Evolutionary conservation across 768 basidiomycete species (phyloP).

Genomic region (Suillus bovinus): DNA sequence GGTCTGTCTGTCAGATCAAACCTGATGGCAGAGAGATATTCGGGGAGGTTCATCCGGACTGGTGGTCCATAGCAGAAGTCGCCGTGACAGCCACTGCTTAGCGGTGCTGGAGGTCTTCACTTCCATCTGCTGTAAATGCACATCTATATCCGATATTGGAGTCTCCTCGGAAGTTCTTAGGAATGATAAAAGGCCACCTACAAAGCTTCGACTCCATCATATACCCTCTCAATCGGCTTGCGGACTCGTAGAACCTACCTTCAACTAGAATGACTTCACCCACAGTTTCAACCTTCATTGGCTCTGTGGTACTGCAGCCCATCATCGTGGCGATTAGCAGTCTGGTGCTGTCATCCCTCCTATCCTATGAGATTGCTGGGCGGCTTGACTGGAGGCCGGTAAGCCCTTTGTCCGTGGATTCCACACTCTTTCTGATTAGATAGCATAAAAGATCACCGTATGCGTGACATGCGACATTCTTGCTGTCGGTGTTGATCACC

Average conservation of each 20-base stretch:
- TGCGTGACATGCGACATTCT: background rate
- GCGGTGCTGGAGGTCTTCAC: background rate
- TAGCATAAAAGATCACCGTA: background rate
- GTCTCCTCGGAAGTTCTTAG: background rate
- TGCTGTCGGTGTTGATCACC: background rate
- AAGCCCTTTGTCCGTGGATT: background rate
- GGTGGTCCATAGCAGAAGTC: background rate
- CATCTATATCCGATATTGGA: no score
- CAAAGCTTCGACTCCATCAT: background rate
- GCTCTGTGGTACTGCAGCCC: background rate
- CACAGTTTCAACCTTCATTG: background rate
- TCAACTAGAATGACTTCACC: background rate
- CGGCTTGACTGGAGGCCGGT: constrained; percentile 1
- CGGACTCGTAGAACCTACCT: background rate
- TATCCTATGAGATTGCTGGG: background rate
- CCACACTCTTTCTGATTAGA: background rate
- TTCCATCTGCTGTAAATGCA: background rate
- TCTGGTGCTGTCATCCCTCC: background rate
- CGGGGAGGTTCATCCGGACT: background rate
- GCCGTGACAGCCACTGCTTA: background rate
- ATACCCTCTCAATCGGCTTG: background rate
- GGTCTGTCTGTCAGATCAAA: background rate
- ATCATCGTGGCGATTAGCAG: background rate
- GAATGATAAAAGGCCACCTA: background rate
- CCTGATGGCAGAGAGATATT: background rate